These are phyloP conservation scores for Beta macrorhiza DNA, from an alignment of 179 eudicot species.

Conservation along the genomic window DNA sequence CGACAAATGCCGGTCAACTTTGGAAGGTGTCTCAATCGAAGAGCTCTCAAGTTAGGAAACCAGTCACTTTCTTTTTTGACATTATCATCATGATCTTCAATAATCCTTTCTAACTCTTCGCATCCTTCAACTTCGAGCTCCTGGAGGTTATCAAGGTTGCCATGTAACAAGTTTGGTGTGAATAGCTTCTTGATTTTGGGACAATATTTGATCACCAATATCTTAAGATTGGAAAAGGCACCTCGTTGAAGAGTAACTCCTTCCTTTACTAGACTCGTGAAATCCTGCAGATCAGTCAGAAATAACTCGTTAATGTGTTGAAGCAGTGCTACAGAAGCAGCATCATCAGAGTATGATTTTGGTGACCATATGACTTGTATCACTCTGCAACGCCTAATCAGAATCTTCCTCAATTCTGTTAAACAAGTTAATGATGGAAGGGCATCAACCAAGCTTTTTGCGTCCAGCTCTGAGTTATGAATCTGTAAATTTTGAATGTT, in stretches of 20 bases:
- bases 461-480: conserved; percentile 25
- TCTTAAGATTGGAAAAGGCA: conserved; percentile 23
- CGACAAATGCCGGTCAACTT: conserved; percentile 23
- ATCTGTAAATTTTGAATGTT: conserved; percentile 28
- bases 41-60: conserved; percentile 24
- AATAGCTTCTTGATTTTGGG: conserved; percentile 28
- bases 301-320: conserved; percentile 18
- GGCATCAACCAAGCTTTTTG: conserved; percentile 24
- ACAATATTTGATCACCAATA: conserved; percentile 29
- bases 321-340: neutral
- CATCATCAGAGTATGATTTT: conserved; percentile 1
- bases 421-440: conserved; percentile 18
- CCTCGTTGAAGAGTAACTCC: conserved; percentile 16
- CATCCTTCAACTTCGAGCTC: conserved; percentile 31
- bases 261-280: conserved; percentile 21
- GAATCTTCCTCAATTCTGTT: conserved; percentile 17
- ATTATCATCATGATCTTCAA: conserved; percentile 9
- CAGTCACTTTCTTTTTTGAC: conserved; percentile 6
- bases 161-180: conserved; percentile 17
- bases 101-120: conserved; percentile 24
- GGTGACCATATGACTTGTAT: conserved; percentile 25
- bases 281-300: conserved; percentile 31
- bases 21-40: conserved; percentile 24
- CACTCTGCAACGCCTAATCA: conserved; percentile 30
- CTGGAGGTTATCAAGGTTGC: conserved; percentile 23